These are phyloP conservation scores for Trametes gibbosa DNA, from an alignment of 768 basidiomycete genomes.

Conservation along the genomic window DNA sequence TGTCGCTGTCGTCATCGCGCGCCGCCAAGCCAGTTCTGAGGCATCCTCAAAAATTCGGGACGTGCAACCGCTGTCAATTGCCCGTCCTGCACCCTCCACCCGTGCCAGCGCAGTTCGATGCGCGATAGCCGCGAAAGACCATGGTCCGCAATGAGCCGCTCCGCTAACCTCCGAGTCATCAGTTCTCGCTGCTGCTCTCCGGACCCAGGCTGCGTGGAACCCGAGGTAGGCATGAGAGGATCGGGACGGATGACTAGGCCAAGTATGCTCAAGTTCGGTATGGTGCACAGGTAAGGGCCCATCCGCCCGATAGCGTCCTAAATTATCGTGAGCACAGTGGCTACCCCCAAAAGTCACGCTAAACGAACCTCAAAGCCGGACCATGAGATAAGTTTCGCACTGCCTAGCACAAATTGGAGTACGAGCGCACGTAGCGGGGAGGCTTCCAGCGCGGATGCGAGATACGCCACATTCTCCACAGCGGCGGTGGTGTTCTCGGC, in stretches of 20 bases:
- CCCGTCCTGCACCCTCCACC: constrained; percentile 15
- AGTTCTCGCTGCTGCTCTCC: constrained; percentile 8
- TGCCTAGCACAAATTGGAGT: constrained; percentile 6
- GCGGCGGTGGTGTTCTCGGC: not conserved
- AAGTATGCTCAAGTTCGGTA: constrained; percentile 17
- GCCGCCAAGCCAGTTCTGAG: constrained; percentile 6
- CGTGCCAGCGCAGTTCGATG: constrained; percentile 25
- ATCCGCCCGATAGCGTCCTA: constrained; percentile 20
- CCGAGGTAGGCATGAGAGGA: constrained; percentile 4
- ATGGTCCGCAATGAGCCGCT: constrained; percentile 6
- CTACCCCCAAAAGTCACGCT: not conserved
- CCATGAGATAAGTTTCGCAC: constrained; percentile 13
- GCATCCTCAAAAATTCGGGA: constrained; percentile 11
- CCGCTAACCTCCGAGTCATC: constrained; percentile 12
- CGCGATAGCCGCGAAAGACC: constrained; percentile 10
- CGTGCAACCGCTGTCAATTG: constrained; percentile 8
- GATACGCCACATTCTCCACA: constrained; percentile 3
- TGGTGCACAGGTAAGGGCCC: constrained; percentile 5
- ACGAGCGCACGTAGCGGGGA: constrained; percentile 2
- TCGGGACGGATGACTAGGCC: constrained; percentile 23
- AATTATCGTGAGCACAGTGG: not conserved
- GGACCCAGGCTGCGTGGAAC: not conserved
- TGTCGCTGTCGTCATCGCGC: not conserved
- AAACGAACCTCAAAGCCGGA: constrained; percentile 15
- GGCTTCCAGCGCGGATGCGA: constrained; percentile 9